Conservation (phyloP, 2,329 filamentous ascomycete species). For the Colletotrichum spaethianum region DNA sequence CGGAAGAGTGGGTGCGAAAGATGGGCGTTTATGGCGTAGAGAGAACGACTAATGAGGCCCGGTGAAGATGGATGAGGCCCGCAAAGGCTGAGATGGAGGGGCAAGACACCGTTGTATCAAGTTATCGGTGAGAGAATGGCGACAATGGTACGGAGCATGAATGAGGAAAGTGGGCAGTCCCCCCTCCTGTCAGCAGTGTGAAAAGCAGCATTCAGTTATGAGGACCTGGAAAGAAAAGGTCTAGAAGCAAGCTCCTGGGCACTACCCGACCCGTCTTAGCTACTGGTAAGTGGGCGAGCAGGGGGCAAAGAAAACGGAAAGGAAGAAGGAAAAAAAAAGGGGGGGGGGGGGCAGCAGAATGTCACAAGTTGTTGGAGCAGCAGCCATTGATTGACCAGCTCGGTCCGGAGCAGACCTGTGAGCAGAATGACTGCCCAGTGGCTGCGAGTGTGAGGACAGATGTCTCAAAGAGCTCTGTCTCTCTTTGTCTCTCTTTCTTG, state of each 20-base stretch:
- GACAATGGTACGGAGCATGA: conserved; percentile 3
- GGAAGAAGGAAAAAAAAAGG: conserved; percentile 7
- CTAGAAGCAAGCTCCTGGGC: conserved; percentile 36
- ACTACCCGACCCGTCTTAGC: conserved; percentile 14
- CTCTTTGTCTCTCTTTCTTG: neutral
- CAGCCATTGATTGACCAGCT: neutral
- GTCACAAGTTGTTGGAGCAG: conserved; percentile 2
- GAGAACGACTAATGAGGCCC: neutral
- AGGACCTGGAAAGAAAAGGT: conserved; percentile 17
- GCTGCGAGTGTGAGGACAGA: conserved; percentile 5
- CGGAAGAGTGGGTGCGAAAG: conserved; percentile 12
- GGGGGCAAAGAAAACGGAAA: neutral
- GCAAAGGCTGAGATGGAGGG: conserved; percentile 3
- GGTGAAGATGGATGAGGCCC: neutral
- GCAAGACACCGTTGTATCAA: conserved; percentile 13
- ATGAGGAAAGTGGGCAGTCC: neutral
- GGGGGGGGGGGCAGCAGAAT: neutral
- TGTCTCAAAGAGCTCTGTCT: neutral
- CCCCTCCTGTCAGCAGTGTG: conserved; percentile 4
- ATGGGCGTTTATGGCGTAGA: neutral
- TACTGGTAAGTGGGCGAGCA: conserved; percentile 21
- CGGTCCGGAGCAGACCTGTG: neutral
- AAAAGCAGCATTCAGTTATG: neutral
- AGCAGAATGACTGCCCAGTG: conserved; percentile 38
- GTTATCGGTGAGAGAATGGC: neutral